Conservation (phyloP, 2,329 filamentous ascomycete genomes). For the Zymoseptoria tritici region DNA sequence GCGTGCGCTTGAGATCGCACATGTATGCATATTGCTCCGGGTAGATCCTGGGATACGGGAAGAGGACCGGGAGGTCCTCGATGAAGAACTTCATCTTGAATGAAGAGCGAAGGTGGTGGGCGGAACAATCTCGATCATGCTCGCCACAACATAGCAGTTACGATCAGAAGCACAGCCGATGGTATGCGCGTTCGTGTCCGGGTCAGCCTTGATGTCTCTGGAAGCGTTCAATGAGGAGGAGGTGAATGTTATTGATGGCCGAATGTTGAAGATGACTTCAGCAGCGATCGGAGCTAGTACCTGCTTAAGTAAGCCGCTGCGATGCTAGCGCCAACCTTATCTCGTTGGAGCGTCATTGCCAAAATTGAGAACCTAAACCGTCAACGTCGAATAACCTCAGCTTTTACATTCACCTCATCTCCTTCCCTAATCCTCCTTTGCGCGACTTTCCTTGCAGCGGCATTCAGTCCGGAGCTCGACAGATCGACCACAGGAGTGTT, state of each 20-base stretch:
- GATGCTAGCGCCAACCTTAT: background rate
- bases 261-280: background rate
- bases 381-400: background rate
- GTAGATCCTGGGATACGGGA: slow-evolving; percentile 69
- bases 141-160: background rate
- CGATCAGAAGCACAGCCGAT: background rate
- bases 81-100: slow-evolving; percentile 70
- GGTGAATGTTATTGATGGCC: background rate
- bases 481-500: too few relatives aligned
- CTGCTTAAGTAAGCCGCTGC: background rate
- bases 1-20: slow-evolving; percentile 78
- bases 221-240: background rate
- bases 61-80: slow-evolving; percentile 64
- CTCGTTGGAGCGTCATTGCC: background rate
- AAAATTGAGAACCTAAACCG: background rate
- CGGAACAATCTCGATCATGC: background rate
- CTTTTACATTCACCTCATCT: background rate
- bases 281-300: background rate
- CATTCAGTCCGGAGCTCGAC: too few relatives aligned
- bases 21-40: slow-evolving; percentile 73
- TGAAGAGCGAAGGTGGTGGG: background rate
- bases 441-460: background rate
- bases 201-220: background rate
- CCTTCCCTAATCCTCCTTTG: background rate
- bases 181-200: background rate